Evolutionary conservation across 164 flowering plant species (phyloP), one percentile per base, ranked within the genome.

Genomic region (Hamamelis virginiana): DNA sequence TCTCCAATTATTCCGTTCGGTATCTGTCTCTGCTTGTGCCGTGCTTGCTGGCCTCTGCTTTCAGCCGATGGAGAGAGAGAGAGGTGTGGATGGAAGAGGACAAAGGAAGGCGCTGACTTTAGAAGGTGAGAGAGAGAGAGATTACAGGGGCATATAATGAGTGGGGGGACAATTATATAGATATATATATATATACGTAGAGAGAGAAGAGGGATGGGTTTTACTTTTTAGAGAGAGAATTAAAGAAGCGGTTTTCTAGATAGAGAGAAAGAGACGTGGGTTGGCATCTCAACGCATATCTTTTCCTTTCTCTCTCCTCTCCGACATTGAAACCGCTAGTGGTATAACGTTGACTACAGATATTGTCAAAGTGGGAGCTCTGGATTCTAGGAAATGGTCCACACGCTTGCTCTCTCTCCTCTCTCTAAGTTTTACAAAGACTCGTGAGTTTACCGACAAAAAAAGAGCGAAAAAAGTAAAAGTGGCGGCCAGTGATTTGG

Each of bases 71-170:
- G 64, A 59, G 48, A 43, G 65, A 64, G 69, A 64, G 68, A 56
- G 75, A 53, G 61, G 52, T 27, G 61, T 50, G 52, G 27, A 43
- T 47, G 41, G 67, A 50, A 57, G 53, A 71, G 72, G 89, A 89
- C 84, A 85, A 85, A 81, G 76, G 75, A 77, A 84, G 84, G 91
- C 96, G 98, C 94, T 93, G 98, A 91, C 95, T 86, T 90, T 87
- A 59, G 72, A n/a, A 55, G 27, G 74, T 44, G 46, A 44, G 66
- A 68, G 69, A 72, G 66, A 57, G 51, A 50, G 19, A 52, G 18
- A 48, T 8, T 47, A 28, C 52, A 19, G 63, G 70, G 66, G 28
- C 53, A 53, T 62, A 57, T 51, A n/a, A 66, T 65, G 76, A 75
- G 74, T 70, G 71, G 75, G 59, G 47, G 46, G 45, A 16, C 64